These are phyloP conservation scores for Hemileccinum rubropunctum DNA, from an alignment of 768 basidiomycete genomes.

Conservation along the genomic window DNA sequence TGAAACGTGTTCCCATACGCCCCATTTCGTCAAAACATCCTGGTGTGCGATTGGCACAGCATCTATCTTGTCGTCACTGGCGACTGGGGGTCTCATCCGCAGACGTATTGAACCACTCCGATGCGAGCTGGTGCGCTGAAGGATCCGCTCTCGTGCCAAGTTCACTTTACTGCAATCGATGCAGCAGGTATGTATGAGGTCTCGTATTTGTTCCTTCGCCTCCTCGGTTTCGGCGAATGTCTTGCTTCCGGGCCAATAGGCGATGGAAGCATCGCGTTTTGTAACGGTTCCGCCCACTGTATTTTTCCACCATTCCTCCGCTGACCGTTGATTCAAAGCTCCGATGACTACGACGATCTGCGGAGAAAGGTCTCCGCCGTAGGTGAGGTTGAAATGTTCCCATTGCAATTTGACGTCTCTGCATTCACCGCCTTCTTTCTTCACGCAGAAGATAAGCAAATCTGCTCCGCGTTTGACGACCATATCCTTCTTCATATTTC, in stretches of 20 bases:
- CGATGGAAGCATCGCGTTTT: conserved; percentile 7
- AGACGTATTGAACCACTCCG: neutral
- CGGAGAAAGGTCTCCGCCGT: conserved; percentile 26
- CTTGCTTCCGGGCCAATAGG: conserved; percentile 15
- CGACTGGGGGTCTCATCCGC: conserved; percentile 1
- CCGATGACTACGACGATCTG: conserved; percentile 22
- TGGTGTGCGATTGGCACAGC: neutral
- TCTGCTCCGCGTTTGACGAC: conserved; percentile 22
- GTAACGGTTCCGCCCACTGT: neutral
- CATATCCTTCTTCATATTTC: conserved; percentile 3
- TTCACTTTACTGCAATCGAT: conserved; percentile 22
- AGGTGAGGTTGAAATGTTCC: conserved; percentile 22
- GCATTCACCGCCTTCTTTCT: neutral
- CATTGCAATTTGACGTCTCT: conserved; percentile 19
- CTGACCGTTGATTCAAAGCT: conserved; percentile 14
- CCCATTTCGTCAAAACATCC: conserved; percentile 21
- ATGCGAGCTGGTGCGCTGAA: conserved; percentile 3
- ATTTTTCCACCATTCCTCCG: conserved; percentile 19
- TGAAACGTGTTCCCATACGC: conserved; percentile 19
- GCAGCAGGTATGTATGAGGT: conserved; percentile 20
- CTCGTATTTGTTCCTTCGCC: conserved; percentile 4
- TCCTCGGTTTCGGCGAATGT: neutral
- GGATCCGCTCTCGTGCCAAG: conserved; percentile 9
- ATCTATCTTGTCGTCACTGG: neutral
- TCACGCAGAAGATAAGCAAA: conserved; percentile 23